A percentile compares a stretch with the other conserved stretches of the same genome.
Evolutionary conservation across 2,329 filamentous ascomycete species (phyloP).

Genomic region (Monilinia fructicola): DNA sequence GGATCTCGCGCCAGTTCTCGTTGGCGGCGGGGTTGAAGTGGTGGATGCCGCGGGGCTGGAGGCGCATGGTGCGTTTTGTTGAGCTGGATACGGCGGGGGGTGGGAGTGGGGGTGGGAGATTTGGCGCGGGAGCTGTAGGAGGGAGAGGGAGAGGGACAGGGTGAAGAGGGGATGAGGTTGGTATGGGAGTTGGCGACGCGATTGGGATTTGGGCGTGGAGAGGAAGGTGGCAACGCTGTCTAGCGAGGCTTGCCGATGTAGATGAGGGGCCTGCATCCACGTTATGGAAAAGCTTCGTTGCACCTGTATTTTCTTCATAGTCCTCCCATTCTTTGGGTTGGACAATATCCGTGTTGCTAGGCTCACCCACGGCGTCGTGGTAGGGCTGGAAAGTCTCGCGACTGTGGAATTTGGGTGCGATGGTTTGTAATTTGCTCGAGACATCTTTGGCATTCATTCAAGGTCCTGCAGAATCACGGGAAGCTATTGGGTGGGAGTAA

Average conservation of each 20-base stretch:
- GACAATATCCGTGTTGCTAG: neutral
- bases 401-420: neutral
- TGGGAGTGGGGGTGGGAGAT: neutral
- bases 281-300: neutral
- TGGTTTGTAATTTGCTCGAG: neutral
- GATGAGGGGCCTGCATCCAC: neutral
- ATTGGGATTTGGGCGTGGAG: neutral
- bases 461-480: neutral
- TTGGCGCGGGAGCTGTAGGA: neutral
- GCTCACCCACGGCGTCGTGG: neutral
- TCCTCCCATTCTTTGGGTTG: slow-evolving; percentile 5
- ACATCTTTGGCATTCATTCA: neutral
- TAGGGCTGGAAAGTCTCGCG: neutral
- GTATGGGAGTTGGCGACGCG: neutral
- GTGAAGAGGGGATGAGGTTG: neutral
- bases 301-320: neutral
- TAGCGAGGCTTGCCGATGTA: neutral
- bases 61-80: neutral
- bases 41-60: neutral
- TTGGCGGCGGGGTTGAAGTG: slow-evolving; percentile 3
- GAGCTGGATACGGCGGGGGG: neutral
- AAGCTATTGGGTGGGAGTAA: neutral
- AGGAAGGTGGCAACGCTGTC: neutral
- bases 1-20: slow-evolving; percentile 19
- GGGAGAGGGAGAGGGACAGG: neutral